Evolutionary conservation across 306 rosid species (phyloP).

Genomic region (Cajanus cajan): DNA sequence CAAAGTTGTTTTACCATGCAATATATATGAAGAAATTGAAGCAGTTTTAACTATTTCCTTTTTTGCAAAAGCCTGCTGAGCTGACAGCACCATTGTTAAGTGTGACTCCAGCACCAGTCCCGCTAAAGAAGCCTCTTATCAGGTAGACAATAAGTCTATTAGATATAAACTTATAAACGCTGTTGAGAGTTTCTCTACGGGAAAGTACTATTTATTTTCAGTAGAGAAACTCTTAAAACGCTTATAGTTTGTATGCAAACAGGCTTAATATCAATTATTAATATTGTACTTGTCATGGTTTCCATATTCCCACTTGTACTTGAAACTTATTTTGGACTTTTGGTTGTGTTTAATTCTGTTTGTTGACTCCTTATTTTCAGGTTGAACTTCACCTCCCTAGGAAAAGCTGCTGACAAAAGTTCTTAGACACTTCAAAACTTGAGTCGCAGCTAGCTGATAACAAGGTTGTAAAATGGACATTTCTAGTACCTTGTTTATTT

Average conservation of each 20-base stretch:
- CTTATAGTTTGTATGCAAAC: too few relatives aligned
- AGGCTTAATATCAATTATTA: neutral
- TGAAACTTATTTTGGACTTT: neutral
- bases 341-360: conserved; percentile 6
- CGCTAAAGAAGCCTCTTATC: conserved; percentile 67
- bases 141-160: conserved; percentile 66
- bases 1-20: neutral
- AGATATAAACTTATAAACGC: too few relatives aligned
- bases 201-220: too few relatives aligned
- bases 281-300: neutral
- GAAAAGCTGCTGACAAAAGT: conserved; percentile 65
- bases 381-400: conserved; percentile 82
- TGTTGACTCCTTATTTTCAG: conserved; percentile 43
- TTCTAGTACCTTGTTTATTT: conserved; percentile 13
- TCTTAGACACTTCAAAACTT: conserved; percentile 34
- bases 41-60: conserved; percentile 22
- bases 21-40: conserved; percentile 8
- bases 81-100: conserved; percentile 50
- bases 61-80: conserved; percentile 66
- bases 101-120: conserved; percentile 46
- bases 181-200: too few relatives aligned
- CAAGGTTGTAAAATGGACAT: neutral
- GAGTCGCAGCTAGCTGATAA: conserved; percentile 16
- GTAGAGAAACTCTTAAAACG: too few relatives aligned
- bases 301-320: neutral